Conservation (phyloP, 2,329 filamentous ascomycete species). For the Pseudogymnoascus sp. region DNA sequence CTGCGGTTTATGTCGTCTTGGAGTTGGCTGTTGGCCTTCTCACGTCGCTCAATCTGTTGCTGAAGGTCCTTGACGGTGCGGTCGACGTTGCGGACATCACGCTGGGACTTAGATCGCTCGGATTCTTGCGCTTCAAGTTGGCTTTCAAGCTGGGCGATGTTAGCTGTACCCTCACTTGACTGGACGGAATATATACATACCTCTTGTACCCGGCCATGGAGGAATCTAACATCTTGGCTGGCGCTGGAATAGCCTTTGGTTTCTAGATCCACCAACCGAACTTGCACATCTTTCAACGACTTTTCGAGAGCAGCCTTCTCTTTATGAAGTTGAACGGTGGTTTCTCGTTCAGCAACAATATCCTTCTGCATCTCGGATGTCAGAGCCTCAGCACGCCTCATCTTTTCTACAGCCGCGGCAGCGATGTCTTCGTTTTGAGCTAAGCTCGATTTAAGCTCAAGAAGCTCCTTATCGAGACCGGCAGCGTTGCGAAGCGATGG, state of each 20-base stretch:
- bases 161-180: constrained; percentile 19
- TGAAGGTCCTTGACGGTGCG: constrained; percentile 90
- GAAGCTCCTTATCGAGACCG: constrained; percentile 75
- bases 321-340: constrained; percentile 71
- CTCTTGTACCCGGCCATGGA: constrained; percentile 92
- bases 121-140: constrained; percentile 78
- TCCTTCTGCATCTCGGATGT: constrained; percentile 89
- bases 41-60: constrained; percentile 82
- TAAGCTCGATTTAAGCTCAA: constrained; percentile 80
- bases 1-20: constrained; percentile 76
- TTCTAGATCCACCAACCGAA: constrained; percentile 84
- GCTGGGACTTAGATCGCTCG: constrained; percentile 70
- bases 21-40: constrained; percentile 75
- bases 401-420: constrained; percentile 87
- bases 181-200: constrained; percentile 43
- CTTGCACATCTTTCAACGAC: constrained; percentile 78
- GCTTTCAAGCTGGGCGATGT: constrained; percentile 62
- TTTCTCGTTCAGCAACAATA: constrained; percentile 75
- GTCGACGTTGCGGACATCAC: constrained; percentile 85
- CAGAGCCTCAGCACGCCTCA: constrained; percentile 85
- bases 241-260: constrained; percentile 94
- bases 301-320: constrained; percentile 89
- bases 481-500: constrained; percentile 86
- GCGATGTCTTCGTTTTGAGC: constrained; percentile 93
- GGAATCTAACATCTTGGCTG: constrained; percentile 89